Evolutionary conservation across 1,284 basidiomycete species (phyloP), one percentile per base, ranked within the genome.

Genomic region (Ceratobasidium sp.): DNA sequence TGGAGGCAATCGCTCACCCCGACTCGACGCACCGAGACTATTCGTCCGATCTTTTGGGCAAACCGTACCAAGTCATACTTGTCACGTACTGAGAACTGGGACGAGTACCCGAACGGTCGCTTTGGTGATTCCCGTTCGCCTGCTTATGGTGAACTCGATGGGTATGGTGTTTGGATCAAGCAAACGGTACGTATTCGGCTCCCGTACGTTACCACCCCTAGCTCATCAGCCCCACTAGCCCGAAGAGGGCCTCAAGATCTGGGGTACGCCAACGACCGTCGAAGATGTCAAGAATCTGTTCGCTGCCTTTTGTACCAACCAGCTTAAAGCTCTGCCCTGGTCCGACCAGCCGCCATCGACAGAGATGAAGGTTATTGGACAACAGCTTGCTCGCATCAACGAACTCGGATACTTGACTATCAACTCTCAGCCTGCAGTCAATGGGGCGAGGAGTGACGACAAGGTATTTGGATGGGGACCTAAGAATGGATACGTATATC

Each of bases 31-130:
- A 84, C 88, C 76, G 96, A 98, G 82, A 92, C 87, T 48, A 97
- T 96, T 76, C 90, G 96, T 57, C 96, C 96, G 2, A 97, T 98
- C 79, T 97, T 96, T 84, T 96, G 93, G 94, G 93, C 94, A 23
- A 97, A 98, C 82, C 87, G 95, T 52, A 88, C 93, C 55, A 91
- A 94, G 79, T 97, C 94, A 2, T 97, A 97, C 80, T 84, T 97
- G 50, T 93, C 93, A 16, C 90, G 96, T 64, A 97, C 94, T 26
- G 93, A 94, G 80, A 93, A 96, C 78, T 99, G 97, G 97, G 97
- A 99, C 81, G 97, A 99, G 82, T 99, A 97, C 81, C 97, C 97
- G 57, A 99, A 99, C 80, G 97, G 97, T 76, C 92, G 97, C 75
- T 99, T 97, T 79, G 97, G 97, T 77, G 97, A 99, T 81, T 92